Evolutionary conservation across 345 rosid species (phyloP).

Genomic region (Linum usitatissimum): DNA sequence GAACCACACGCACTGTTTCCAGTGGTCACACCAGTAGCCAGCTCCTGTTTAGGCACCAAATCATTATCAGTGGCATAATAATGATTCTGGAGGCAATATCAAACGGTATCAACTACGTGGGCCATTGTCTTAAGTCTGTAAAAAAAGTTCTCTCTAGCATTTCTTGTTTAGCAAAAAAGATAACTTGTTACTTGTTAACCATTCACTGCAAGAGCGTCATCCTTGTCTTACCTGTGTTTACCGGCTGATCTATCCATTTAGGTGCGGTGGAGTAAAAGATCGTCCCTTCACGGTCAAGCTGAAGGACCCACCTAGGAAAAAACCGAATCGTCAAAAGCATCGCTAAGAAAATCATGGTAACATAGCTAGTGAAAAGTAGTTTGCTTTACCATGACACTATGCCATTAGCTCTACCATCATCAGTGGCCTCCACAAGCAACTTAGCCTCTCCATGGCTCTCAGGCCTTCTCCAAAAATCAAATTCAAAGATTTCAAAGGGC

Average conservation of each 20-base stretch:
- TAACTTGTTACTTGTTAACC: no score
- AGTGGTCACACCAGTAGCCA: conserved; percentile 85
- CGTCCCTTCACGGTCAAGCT: conserved; percentile 77
- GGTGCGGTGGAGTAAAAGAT: conserved; percentile 90
- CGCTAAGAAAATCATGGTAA: neutral
- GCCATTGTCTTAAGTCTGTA: no score
- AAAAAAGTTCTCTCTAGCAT: no score
- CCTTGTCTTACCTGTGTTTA: conserved; percentile 32
- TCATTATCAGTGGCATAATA: conserved; percentile 2
- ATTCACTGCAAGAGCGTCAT: neutral
- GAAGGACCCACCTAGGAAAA: conserved; percentile 78
- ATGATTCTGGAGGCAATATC: no score
- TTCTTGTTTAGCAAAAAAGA: no score
- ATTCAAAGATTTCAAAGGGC: conserved; percentile 78
- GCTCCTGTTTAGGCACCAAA: conserved; percentile 38
- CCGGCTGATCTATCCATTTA: conserved; percentile 49
- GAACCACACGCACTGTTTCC: conserved; percentile 98
- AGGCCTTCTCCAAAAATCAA: conserved; percentile 92
- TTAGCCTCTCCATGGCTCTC: conserved; percentile 50
- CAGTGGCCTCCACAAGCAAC: conserved; percentile 40
- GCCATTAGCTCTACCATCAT: conserved; percentile 65
- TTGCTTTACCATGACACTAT: conserved; percentile 61
- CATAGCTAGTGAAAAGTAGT: neutral
- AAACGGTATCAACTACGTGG: no score
- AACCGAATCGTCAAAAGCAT: neutral